Evolutionary conservation across 2,329 filamentous ascomycete species (phyloP), one percentile per base, ranked within the genome.

Genomic region (Penicillium rolfsii): DNA sequence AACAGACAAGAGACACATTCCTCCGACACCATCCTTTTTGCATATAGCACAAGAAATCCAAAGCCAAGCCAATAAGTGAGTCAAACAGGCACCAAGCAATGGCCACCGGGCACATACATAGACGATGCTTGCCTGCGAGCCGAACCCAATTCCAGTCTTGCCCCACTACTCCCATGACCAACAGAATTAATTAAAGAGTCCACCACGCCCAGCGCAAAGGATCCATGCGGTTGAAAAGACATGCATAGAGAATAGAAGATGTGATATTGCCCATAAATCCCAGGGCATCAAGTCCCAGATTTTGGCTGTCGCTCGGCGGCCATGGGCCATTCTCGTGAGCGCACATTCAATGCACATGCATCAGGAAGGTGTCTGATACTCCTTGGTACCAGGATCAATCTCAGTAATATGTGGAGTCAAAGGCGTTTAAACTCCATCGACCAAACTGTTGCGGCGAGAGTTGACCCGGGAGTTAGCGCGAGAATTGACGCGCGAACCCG

Each of bases 401-500:
- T 30, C 45, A 48, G 45, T 48, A n/a, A 7, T 4, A 9, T 28
- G 16, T 5, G 19, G 16, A 19, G 28, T 8, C 16, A 19, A 30
- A 30, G 24, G 8, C 3, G 52, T 26, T 54, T 43, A 60, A 30
- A 28, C 30, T 26, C 49, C 50, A 22, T 46, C 50, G 14, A 38
- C 45, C 16, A 66, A 9, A 41, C 69, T 72, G 64, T 74, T 75
- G 52, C 71, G 67, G 52, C 62, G 62, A 1, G 60, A 62, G 54
- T 71, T 69, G 38, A 58, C 71, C 1, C 73, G 72, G 7, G 73
- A 76, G 52, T 69, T 70, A n/a, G 60, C 68, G 12, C 67, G 73
- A 4, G 75, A 77, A 49, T 68, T 71, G 48, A 68, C 65, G n/a
- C 70, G 70, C 28, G 74, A 76, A 22, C 70, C 71, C 22, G 70